Evolutionary conservation across 331 rosid genomes (phyloP).

Genomic region (Cydonia oblonga): DNA sequence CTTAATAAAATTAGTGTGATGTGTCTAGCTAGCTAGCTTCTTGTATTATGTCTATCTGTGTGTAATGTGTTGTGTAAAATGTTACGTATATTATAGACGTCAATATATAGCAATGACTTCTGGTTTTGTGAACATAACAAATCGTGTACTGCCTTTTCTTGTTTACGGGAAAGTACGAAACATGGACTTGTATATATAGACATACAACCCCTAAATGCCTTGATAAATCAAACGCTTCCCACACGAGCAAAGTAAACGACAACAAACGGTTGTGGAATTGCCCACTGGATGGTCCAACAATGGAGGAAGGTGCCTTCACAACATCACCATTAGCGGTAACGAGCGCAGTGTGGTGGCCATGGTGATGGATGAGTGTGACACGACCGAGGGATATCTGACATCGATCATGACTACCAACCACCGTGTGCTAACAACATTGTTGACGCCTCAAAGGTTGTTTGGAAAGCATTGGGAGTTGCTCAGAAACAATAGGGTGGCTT

Average conservation of each 20-base stretch:
- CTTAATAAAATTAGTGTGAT: neutral
- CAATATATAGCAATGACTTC: too few relatives aligned
- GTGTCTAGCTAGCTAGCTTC: too few relatives aligned
- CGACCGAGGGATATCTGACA: slow-evolving; percentile 19
- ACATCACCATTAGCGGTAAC: slow-evolving; percentile 21
- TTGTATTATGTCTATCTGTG: neutral
- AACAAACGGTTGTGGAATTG: slow-evolving; percentile 14
- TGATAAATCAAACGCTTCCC: too few relatives aligned
- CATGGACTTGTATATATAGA: too few relatives aligned
- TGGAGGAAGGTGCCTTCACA: slow-evolving; percentile 19
- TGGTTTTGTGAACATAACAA: too few relatives aligned
- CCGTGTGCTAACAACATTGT: slow-evolving; percentile 38
- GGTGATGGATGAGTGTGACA: slow-evolving; percentile 42
- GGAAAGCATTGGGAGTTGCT: slow-evolving; percentile 26
- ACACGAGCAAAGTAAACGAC: neutral
- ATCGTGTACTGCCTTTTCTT: too few relatives aligned
- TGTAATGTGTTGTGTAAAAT: neutral
- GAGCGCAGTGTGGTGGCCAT: slow-evolving; percentile 20
- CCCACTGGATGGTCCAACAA: slow-evolving; percentile 27
- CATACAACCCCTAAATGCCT: too few relatives aligned
- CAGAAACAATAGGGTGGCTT: neutral
- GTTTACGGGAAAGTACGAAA: too few relatives aligned
- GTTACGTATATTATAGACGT: too few relatives aligned
- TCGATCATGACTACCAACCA: slow-evolving; percentile 34
- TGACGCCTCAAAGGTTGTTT: slow-evolving; percentile 37